phyloP scores from a whole-genome alignment of 306 rosid species.

The Quercus bicolor region DNA sequence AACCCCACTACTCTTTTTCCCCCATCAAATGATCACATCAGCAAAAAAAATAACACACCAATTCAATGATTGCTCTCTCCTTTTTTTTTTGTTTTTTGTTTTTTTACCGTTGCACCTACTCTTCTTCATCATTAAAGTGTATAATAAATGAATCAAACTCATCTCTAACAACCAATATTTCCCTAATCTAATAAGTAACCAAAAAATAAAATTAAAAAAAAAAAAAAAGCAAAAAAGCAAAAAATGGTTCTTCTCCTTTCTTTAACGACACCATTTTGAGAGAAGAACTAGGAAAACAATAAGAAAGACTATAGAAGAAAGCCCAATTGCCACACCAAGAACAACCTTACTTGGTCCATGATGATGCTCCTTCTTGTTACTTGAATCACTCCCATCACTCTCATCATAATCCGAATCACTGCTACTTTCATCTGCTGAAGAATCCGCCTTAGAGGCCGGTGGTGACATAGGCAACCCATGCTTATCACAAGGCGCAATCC shows the following conservation, averaged over 20 bases:
- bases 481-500: conserved; percentile 82
- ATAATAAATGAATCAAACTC: conserved; percentile 34
- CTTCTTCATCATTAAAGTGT: conserved; percentile 24
- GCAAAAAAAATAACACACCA: conserved; percentile 24
- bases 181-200: conserved; percentile 35
- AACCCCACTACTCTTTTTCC: conserved; percentile 19
- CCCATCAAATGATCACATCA: conserved; percentile 31
- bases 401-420: conserved; percentile 58
- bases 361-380: conserved; percentile 42
- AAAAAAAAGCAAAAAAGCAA: neutral
- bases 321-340: conserved; percentile 85
- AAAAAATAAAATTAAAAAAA: neutral
- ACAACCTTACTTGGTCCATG: conserved; percentile 78
- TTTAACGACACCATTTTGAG: conserved; percentile 72
- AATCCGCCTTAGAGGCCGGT: conserved; percentile 57
- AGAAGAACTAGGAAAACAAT: conserved; percentile 64
- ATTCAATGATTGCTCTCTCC: conserved; percentile 22
- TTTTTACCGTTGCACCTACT: conserved; percentile 9
- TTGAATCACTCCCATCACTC: conserved; percentile 28
- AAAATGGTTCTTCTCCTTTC: neutral
- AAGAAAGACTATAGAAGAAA: conserved; percentile 79
- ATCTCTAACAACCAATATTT: conserved; percentile 18
- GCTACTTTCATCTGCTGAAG: conserved; percentile 48
- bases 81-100: neutral
- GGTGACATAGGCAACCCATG: conserved; percentile 82